Evolutionary conservation across 2,329 filamentous ascomycete species (phyloP).

Genomic region (Ploettnerulaceae sp.): DNA sequence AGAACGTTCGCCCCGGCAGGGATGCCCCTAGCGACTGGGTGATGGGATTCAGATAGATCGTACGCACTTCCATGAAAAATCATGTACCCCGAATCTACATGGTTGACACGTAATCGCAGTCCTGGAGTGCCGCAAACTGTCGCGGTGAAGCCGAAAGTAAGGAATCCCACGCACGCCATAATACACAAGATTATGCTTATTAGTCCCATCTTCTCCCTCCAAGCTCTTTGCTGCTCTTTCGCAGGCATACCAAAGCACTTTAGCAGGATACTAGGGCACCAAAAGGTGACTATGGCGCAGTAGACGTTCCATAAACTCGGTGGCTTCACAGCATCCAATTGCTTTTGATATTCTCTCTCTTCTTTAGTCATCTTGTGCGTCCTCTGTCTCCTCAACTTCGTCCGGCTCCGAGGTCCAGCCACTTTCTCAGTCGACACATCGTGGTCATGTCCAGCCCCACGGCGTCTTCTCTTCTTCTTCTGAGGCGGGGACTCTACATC

Average conservation of each 20-base stretch:
- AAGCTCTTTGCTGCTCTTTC: constrained; percentile 84
- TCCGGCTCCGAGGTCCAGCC: constrained; percentile 28
- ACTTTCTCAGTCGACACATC: constrained; percentile 26
- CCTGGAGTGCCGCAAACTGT: constrained; percentile 74
- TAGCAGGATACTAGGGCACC: constrained; percentile 82
- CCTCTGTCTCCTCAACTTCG: constrained; percentile 38
- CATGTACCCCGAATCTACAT: constrained; percentile 80
- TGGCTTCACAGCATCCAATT: constrained; percentile 61
- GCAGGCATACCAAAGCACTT: constrained; percentile 79
- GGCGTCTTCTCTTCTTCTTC: constrained; percentile 24
- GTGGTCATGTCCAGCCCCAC: constrained; percentile 25
- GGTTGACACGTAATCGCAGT: constrained; percentile 70
- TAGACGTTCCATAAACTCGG: constrained; percentile 94
- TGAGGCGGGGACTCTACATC: constrained; percentile 28
- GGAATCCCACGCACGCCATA: constrained; percentile 83
- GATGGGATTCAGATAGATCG: constrained; percentile 69
- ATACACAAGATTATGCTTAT: constrained; percentile 90
- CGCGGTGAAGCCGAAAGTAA: constrained; percentile 94
- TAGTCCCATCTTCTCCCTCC: constrained; percentile 96
- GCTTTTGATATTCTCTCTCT: constrained; percentile 51
- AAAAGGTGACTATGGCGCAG: constrained; percentile 90
- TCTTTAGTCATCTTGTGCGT: constrained; percentile 62
- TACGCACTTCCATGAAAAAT: constrained; percentile 94
- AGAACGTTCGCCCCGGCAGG: constrained; percentile 71
- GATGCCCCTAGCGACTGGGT: constrained; percentile 78